A percentile compares a stretch with the other conserved stretches of the same genome.
Conservation (phyloP, 768 basidiomycete genomes). For the Leccinum uliginosum region DNA sequence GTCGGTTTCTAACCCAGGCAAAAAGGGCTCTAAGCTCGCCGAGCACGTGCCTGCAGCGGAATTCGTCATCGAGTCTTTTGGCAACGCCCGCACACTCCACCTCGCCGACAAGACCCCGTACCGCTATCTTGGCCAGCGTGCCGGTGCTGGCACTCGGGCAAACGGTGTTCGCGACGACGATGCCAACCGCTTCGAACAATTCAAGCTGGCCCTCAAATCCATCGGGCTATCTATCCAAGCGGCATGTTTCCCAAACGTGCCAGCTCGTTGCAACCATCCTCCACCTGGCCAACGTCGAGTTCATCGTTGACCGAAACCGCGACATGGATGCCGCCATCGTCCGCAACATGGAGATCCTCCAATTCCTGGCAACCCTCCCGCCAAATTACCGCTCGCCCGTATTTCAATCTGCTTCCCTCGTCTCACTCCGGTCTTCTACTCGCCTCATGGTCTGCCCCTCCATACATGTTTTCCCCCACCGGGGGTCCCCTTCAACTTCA, state of each 20-base stretch:
- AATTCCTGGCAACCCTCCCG: slow-evolving; percentile 11
- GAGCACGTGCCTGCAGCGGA: slow-evolving; percentile 87
- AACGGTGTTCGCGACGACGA: slow-evolving; percentile 69
- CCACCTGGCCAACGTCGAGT: no score
- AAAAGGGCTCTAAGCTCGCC: slow-evolving; percentile 89
- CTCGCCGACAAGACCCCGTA: slow-evolving; percentile 78
- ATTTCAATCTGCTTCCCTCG: slow-evolving; percentile 1
- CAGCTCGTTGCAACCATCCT: no score
- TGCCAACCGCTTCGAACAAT: slow-evolving; percentile 81
- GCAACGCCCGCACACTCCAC: slow-evolving; percentile 86
- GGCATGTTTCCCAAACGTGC: no score
- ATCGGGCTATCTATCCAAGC: no score
- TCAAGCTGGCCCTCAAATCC: slow-evolving; percentile 90
- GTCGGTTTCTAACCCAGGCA: slow-evolving; percentile 81
- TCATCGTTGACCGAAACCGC: no score
- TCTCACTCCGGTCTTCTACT: slow-evolving; percentile 1
- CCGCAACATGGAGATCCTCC: no score
- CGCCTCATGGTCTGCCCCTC: slow-evolving; percentile 33
- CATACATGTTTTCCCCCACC: slow-evolving; percentile 58
- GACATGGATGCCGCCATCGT: no score
- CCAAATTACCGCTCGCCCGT: slow-evolving; percentile 13
- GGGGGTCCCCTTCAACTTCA: slow-evolving; percentile 60
- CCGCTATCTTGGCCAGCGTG: slow-evolving; percentile 79
- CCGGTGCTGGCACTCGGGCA: slow-evolving; percentile 37
- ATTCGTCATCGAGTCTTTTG: slow-evolving; percentile 94